These are phyloP conservation scores for Colletotrichum sublineola DNA, from an alignment of 2,329 filamentous ascomycete genomes.

Conservation along the genomic window DNA sequence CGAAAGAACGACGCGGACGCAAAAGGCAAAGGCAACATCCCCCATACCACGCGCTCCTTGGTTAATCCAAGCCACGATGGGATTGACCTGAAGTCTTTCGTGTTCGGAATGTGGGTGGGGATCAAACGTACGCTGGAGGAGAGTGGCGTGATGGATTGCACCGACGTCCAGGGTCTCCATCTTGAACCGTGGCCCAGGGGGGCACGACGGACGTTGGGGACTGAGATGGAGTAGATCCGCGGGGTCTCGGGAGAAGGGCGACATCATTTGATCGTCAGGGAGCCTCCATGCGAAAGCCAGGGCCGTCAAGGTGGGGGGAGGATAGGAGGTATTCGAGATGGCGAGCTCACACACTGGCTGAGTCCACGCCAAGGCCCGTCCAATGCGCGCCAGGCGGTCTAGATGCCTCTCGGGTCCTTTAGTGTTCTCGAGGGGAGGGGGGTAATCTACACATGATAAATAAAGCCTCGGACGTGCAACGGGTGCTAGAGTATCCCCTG, in stretches of 20 bases:
- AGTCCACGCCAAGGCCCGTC: neutral
- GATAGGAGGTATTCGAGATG: neutral
- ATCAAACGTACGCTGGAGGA: too few species aligned
- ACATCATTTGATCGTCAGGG: neutral
- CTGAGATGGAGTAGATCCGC: neutral
- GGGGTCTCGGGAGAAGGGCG: neutral
- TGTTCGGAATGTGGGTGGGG: neutral
- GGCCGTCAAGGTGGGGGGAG: neutral
- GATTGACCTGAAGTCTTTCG: neutral
- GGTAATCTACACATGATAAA: neutral
- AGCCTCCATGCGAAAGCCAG: neutral
- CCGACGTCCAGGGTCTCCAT: constrained; percentile 11
- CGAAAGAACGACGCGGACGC: neutral
- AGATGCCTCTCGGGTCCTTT: neutral
- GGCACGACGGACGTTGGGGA: neutral
- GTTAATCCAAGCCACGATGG: neutral
- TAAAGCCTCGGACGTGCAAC: neutral
- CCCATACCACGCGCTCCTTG: neutral
- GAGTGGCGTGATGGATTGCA: neutral
- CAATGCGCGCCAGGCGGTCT: neutral
- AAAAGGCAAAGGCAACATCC: too few species aligned
- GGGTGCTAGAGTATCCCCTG: constrained; percentile 17
- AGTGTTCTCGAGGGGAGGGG: neutral
- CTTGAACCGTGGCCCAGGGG: neutral
- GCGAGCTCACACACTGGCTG: neutral